Evolutionary conservation across 768 basidiomycete genomes (phyloP).

Genomic region (Lentinus brumalis): DNA sequence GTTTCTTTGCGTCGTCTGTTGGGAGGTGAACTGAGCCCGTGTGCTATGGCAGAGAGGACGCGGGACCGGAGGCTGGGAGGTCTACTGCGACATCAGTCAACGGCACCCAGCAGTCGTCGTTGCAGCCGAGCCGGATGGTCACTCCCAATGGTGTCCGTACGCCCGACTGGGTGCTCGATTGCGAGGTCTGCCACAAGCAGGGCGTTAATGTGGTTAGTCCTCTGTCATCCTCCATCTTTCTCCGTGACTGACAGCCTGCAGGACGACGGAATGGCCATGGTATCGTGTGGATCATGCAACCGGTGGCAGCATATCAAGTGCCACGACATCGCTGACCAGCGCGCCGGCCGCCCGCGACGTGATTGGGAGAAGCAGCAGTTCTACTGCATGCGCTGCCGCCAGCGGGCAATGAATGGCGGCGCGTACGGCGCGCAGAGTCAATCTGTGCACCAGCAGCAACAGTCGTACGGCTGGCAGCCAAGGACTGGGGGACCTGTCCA

Average conservation of each 20-base stretch:
- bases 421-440: conserved; percentile 8
- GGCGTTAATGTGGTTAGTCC: conserved; percentile 72
- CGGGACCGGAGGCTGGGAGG: conserved; percentile 2
- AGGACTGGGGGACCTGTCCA: not conserved
- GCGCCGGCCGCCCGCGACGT: conserved; percentile 63
- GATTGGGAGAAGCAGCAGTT: conserved; percentile 91
- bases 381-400: conserved; percentile 61
- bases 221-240: conserved; percentile 2
- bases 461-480: conserved; percentile 10
- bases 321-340: conserved; percentile 71
- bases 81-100: conserved; percentile 16
- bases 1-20: too few relatives aligned
- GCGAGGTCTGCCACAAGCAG: conserved; percentile 77
- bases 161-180: conserved; percentile 84
- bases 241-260: conserved; percentile 31
- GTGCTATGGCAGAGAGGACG: conserved; percentile 2
- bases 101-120: conserved; percentile 18
- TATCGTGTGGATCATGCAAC: conserved; percentile 79
- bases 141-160: conserved; percentile 51
- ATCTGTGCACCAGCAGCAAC: conserved; percentile 12
- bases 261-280: conserved; percentile 80
- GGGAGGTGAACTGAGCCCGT: too few relatives aligned
- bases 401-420: conserved; percentile 9
- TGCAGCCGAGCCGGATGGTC: conserved; percentile 30
- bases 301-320: conserved; percentile 92